Evolutionary conservation across 192 early-diverging fungal species (phyloP), one percentile per base, ranked within the genome.

Genomic region (Funneliformis geosporum): DNA sequence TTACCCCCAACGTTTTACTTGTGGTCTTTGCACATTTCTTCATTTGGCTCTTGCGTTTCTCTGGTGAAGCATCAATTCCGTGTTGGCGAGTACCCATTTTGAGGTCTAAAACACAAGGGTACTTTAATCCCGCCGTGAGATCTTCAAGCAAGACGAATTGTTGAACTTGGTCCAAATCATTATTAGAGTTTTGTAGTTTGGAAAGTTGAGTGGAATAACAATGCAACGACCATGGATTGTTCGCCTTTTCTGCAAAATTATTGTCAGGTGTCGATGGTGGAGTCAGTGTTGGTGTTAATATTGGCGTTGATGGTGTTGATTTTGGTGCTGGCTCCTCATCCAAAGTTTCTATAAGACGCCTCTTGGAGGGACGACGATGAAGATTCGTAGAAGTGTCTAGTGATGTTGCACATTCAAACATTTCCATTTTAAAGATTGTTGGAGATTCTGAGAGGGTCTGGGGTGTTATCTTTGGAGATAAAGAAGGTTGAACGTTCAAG

Each of bases 41-140:
- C 55, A 93, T 96, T 84, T 99, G 97, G 55, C 92, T 95, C 38
- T 89, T 82, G 55, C 93, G 87, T 82, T 99, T 99, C 60, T 91
- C 90, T 16, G 88, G 85, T 0, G 92, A 88, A 2, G 93, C 96
- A 86, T 95, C 88, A 68, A 99, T 91, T 6, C 98, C 96, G 80
- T 97, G 93, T 84, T 99, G 98, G 8, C 98, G 88, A 16, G 96
- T 98, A 42, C 98, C 98, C 97, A 99, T 99, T 79, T 99, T 99
- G 70, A 99, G 89, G 83, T 99, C 97, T 59, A 99, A 88, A 21
- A 99, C 97, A 79, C 96, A 98, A 0, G 98, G 98, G 43, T 90
- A 91, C 82, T 91, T 87, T 83, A 98, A 85, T 10, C 93, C 92
- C 23, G 94, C 91, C 0, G 98, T 99, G 71, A 99, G 85, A 84